phyloP scores from a whole-genome alignment of 305 asterid species.

The Rubia peregrina region DNA sequence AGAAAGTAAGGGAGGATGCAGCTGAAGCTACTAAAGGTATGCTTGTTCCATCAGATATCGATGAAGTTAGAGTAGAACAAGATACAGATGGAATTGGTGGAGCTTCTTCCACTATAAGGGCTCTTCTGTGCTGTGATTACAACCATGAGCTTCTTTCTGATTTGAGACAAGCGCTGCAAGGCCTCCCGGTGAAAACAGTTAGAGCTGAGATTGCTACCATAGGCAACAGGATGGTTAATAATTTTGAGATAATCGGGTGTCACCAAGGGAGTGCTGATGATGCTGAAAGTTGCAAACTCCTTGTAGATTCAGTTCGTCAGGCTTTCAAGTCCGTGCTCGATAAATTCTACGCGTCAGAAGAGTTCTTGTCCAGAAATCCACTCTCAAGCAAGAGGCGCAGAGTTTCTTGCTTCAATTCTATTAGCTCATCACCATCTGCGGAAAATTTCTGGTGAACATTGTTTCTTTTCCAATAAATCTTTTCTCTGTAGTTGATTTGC shows the following conservation, averaged over 20 bases:
- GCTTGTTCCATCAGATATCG: slow-evolving; percentile 63
- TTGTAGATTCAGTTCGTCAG: slow-evolving; percentile 40
- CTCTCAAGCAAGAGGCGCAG: slow-evolving; percentile 57
- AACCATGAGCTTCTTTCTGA: slow-evolving; percentile 56
- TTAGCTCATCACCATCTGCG: slow-evolving; percentile 24
- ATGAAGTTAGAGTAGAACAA: slow-evolving; percentile 60
- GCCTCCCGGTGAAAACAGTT: slow-evolving; percentile 46
- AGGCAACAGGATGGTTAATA: slow-evolving; percentile 65
- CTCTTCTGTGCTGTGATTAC: slow-evolving; percentile 69
- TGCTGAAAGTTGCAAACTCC: slow-evolving; percentile 33
- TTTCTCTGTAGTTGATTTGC: slow-evolving; percentile 3
- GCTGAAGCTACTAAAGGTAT: slow-evolving; percentile 48
- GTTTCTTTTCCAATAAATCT: slow-evolving; percentile 29
- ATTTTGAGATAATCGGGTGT: slow-evolving; percentile 44
- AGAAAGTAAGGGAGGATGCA: slow-evolving; percentile 34
- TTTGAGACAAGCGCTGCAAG: slow-evolving; percentile 44
- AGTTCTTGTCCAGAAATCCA: slow-evolving; percentile 50
- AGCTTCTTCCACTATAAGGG: slow-evolving; percentile 38
- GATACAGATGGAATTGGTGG: slow-evolving; percentile 30
- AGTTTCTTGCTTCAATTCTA: slow-evolving; percentile 32
- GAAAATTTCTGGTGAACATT: slow-evolving; percentile 48
- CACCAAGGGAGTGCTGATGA: slow-evolving; percentile 22
- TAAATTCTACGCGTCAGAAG: slow-evolving; percentile 27
- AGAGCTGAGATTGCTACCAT: slow-evolving; percentile 71
- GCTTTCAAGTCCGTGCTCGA: slow-evolving; percentile 36